phyloP scores from a whole-genome alignment of 108 stramenopile species.

The Nitzschia palea region DNA sequence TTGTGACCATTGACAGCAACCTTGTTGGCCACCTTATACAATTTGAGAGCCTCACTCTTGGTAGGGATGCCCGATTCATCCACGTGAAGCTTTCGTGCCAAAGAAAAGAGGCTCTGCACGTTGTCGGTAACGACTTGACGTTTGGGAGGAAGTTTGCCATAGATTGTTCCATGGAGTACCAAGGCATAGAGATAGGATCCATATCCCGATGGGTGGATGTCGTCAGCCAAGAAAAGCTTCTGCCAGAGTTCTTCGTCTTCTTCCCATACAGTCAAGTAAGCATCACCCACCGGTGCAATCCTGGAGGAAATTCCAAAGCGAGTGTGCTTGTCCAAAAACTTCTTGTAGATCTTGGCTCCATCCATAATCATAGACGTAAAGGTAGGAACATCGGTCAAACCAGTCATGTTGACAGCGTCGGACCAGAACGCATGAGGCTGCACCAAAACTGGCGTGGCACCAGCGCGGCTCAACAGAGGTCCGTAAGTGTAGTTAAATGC shows the following conservation, averaged over 20 bases:
- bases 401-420: conserved; percentile 38
- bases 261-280: conserved; percentile 54
- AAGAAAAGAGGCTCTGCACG: conserved; percentile 26
- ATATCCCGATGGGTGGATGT: conserved; percentile 46
- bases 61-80: conserved; percentile 25
- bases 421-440: conserved; percentile 51
- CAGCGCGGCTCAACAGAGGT: conserved; percentile 29
- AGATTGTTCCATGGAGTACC: conserved; percentile 50
- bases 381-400: conserved; percentile 42
- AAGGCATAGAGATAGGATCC: conserved; percentile 51
- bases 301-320: not conserved
- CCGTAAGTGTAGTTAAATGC: conserved; percentile 43
- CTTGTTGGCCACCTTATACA: conserved; percentile 43
- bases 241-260: conserved; percentile 43
- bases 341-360: conserved; percentile 42
- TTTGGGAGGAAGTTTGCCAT: conserved; percentile 41
- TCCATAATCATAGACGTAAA: conserved; percentile 48
- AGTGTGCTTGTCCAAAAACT: conserved; percentile 20
- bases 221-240: conserved; percentile 45
- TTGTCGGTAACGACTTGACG: conserved; percentile 24
- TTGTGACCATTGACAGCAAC: conserved; percentile 35
- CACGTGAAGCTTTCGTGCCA: conserved; percentile 29
- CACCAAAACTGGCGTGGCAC: conserved; percentile 47
- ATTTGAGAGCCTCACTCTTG: conserved; percentile 32
- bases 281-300: conserved; percentile 56